Conservation (phyloP, 139 green algal genomes). For the Gonium pectorale region DNA sequence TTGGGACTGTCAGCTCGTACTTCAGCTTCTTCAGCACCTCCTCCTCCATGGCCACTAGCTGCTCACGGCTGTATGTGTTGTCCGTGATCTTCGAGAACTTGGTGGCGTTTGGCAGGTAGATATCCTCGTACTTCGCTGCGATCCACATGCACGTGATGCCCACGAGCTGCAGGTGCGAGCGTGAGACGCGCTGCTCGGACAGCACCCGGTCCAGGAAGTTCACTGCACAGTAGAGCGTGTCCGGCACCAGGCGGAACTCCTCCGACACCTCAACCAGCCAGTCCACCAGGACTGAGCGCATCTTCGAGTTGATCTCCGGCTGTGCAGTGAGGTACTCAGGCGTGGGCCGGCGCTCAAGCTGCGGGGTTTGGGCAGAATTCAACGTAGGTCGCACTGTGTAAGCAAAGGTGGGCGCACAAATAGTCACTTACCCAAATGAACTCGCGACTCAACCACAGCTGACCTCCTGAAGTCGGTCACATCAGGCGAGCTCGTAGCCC, state of each 20-base stretch:
- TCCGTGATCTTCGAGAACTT: constrained; percentile 99
- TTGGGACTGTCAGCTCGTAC: constrained; percentile 94
- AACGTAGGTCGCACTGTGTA: too few relatives aligned
- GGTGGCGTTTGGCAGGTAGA: constrained; percentile 92
- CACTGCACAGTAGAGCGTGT: constrained; percentile 94
- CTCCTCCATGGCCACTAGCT: constrained; percentile 91
- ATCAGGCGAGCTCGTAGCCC: too few relatives aligned
- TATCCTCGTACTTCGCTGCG: constrained; percentile 98
- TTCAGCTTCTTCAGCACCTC: constrained; percentile 83
- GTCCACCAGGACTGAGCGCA: constrained; percentile 96
- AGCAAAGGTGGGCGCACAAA: too few relatives aligned
- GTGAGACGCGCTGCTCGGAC: constrained; percentile 63
- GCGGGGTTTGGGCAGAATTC: too few relatives aligned
- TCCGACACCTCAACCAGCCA: constrained; percentile 96
- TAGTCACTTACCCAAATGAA: too few relatives aligned
- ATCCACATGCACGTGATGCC: constrained; percentile 95
- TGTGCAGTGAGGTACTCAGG: constrained; percentile 84
- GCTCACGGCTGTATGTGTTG: constrained; percentile 93
- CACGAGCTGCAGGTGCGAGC: constrained; percentile 76
- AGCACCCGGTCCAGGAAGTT: constrained; percentile 94
- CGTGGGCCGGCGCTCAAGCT: constrained; percentile 72
- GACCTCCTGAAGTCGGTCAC: too few relatives aligned
- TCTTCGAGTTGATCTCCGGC: constrained; percentile 90
- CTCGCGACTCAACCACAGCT: too few relatives aligned
- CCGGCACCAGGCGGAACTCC: constrained; percentile 94